Percentiles rank a stretch among this genome's conserved stretches.
Evolutionary conservation across 2,329 filamentous ascomycete genomes (phyloP).

Genomic region (Ophidiomyces ophidiicola): DNA sequence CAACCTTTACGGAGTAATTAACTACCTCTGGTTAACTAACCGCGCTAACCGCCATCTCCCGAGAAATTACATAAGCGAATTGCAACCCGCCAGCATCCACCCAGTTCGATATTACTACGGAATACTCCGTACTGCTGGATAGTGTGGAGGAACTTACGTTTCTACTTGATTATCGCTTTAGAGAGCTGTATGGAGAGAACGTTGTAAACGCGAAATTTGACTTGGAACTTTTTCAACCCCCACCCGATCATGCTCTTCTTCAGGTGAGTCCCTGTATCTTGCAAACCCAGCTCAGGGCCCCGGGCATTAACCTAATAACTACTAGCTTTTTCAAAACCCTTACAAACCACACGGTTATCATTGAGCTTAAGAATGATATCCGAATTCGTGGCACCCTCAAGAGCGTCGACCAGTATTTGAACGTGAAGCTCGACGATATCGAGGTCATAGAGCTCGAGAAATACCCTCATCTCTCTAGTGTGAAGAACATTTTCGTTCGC

Average conservation of each 20-base stretch:
- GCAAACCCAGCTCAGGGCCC: neutral
- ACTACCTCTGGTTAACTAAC: too few species aligned
- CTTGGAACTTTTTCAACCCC: too few species aligned
- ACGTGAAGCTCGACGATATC: constrained; percentile 97
- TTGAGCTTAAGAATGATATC: constrained; percentile 99
- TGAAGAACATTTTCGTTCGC: constrained; percentile 93
- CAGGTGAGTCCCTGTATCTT: constrained; percentile 28
- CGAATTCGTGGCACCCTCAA: constrained; percentile 91
- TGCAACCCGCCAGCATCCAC: too few species aligned
- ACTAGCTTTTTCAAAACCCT: constrained; percentile 97
- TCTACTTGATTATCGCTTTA: too few species aligned
- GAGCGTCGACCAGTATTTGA: constrained; percentile 96
- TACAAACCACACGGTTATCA: constrained; percentile 91
- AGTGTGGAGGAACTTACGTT: too few species aligned
- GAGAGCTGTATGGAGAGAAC: too few species aligned
- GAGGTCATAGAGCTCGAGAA: constrained; percentile 83
- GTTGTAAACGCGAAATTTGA: too few species aligned
- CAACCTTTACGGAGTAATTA: too few species aligned
- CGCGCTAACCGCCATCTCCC: too few species aligned
- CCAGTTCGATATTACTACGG: too few species aligned
- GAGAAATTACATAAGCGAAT: too few species aligned
- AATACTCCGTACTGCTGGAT: too few species aligned
- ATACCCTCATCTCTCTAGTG: constrained; percentile 81
- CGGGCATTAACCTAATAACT: neutral
- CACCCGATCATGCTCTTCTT: constrained; percentile 47